Conservation (phyloP, 768 basidiomycete species). For the Tephrocybe sp. region DNA sequence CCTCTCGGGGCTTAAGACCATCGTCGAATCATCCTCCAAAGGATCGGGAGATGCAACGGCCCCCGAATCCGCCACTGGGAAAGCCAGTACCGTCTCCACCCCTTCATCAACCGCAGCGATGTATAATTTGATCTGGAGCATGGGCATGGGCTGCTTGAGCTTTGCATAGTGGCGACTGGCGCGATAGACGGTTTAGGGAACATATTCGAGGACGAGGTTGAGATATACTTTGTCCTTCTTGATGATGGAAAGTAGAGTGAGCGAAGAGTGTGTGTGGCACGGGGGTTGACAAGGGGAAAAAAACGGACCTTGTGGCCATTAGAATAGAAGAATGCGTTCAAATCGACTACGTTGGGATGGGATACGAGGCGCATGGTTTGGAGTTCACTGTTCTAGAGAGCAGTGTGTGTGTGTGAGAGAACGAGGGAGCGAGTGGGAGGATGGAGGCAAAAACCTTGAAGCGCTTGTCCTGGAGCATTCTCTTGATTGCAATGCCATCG, state of each 20-base stretch:
- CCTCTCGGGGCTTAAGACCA: too few relatives aligned
- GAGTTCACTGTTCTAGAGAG: conserved; percentile 95
- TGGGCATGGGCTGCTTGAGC: conserved; percentile 99
- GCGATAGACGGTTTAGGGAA: conserved; percentile 98
- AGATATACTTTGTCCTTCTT: conserved; percentile 99
- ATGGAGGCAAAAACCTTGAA: too few relatives aligned
- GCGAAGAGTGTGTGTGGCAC: conserved; percentile 14
- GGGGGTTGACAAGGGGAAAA: conserved; percentile 10
- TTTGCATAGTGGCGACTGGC: conserved; percentile 98
- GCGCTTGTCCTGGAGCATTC: conserved; percentile 98
- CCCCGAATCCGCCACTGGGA: too few relatives aligned
- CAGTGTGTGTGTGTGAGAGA: too few relatives aligned
- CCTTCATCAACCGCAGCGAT: too few relatives aligned
- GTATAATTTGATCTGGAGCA: conserved; percentile 99
- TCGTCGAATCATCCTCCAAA: too few relatives aligned
- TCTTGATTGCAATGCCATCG: conserved; percentile 99
- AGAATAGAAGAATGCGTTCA: conserved; percentile 98
- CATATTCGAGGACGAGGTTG: conserved; percentile 98
- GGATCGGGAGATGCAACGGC: too few relatives aligned
- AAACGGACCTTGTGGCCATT: conserved; percentile 93
- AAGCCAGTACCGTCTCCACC: too few relatives aligned
- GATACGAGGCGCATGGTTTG: conserved; percentile 97
- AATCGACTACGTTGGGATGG: conserved; percentile 97
- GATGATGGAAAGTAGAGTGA: too few relatives aligned
- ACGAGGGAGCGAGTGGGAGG: too few relatives aligned